phyloP scores from a whole-genome alignment of 202 grass and related monocot genomes.

The Carex arenaria region DNA sequence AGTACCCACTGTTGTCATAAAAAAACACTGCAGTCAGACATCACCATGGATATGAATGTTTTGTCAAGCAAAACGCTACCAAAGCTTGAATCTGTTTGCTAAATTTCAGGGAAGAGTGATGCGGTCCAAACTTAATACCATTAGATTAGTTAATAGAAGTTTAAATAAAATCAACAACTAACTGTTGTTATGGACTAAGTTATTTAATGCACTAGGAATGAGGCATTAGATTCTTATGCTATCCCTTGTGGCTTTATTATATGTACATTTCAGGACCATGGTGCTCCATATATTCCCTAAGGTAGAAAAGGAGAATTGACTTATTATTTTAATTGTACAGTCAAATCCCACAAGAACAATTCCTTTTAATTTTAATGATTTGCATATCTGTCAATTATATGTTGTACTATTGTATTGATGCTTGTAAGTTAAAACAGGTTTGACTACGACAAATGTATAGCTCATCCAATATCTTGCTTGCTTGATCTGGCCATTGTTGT shows the following conservation, averaged over 20 bases:
- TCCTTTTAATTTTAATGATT: neutral
- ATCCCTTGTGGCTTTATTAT: constrained; percentile 8
- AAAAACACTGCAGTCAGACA: neutral
- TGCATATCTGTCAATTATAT: constrained; percentile 3
- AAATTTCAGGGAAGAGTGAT: neutral
- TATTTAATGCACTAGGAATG: neutral
- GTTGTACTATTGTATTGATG: constrained; percentile 4
- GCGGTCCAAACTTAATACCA: neutral
- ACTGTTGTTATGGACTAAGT: neutral
- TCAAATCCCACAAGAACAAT: constrained; percentile 16
- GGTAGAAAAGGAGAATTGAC: constrained; percentile 51
- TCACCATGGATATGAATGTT: neutral
- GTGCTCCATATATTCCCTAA: constrained; percentile 48
- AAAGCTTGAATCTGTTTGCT: neutral
- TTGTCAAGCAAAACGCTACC: neutral
- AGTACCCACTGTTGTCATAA: too few relatives aligned
- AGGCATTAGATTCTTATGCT: neutral
- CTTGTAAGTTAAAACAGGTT: neutral
- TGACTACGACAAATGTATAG: neutral
- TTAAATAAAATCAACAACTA: neutral
- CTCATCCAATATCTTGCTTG: neutral
- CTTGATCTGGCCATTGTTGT: neutral
- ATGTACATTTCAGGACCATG: constrained; percentile 43
- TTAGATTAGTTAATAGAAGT: neutral
- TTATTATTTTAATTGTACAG: constrained; percentile 4